A percentile compares a stretch with the other conserved stretches of the same genome.
Evolutionary conservation across 495 filamentous ascomycete genomes (phyloP).

Genomic region (Podospora pseudopauciseta): DNA sequence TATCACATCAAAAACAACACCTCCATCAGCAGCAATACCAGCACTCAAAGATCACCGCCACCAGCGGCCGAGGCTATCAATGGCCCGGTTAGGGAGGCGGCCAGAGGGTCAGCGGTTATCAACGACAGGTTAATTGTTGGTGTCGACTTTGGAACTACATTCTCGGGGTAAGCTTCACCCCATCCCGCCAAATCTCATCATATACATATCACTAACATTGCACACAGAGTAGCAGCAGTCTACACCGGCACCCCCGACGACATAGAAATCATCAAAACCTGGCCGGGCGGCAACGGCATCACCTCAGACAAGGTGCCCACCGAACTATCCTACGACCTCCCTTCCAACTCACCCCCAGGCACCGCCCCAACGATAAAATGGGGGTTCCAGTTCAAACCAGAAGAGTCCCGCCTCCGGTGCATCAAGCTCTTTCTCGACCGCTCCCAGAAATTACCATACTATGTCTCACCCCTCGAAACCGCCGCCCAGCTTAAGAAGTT

Average conservation of each 20-base stretch:
- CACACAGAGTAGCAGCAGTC: constrained; percentile 62
- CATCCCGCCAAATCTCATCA: neutral
- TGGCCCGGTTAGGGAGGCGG: constrained; percentile 51
- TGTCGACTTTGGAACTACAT: constrained; percentile 68
- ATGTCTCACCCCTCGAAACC: constrained; percentile 70
- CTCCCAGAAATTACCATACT: constrained; percentile 71
- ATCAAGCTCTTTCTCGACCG: constrained; percentile 79
- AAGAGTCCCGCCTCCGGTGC: constrained; percentile 68
- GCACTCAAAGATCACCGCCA: constrained; percentile 39
- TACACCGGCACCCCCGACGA: constrained; percentile 74
- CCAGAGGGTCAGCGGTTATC: constrained; percentile 41
- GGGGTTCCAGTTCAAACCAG: constrained; percentile 75
- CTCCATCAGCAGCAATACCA: neutral
- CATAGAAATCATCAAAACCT: constrained; percentile 76
- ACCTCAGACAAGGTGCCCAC: constrained; percentile 67
- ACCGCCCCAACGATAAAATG: constrained; percentile 53
- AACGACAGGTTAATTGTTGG: constrained; percentile 61
- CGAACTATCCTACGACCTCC: constrained; percentile 54
- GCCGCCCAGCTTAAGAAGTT: constrained; percentile 66
- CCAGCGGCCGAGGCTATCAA: constrained; percentile 53
- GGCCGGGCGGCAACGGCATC: constrained; percentile 72
- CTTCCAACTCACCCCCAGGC: constrained; percentile 34
- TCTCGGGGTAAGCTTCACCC: constrained; percentile 53
- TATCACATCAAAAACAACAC: constrained; percentile 43
- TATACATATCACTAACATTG: constrained; percentile 1